phyloP scores from a whole-genome alignment of 1,139 yeast species.

The Suhomyces choctaworum region DNA sequence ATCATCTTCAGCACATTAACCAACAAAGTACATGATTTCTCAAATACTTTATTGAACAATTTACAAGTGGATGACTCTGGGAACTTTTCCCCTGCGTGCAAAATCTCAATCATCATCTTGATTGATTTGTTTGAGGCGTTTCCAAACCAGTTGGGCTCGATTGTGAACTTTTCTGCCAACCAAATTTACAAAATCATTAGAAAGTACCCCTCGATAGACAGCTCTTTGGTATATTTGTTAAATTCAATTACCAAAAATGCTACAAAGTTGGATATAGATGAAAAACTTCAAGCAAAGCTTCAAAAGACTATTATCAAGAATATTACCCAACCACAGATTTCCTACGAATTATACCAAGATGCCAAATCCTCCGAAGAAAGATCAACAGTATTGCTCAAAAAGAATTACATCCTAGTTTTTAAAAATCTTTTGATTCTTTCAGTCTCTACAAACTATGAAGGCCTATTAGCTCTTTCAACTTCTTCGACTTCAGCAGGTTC shows the following conservation, averaged over 20 bases:
- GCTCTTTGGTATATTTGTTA: constrained; percentile 35
- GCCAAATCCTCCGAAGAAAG: constrained; percentile 17
- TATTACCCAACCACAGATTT: constrained; percentile 20
- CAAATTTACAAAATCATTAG: constrained; percentile 45
- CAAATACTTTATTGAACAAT: constrained; percentile 37
- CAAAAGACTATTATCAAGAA: constrained; percentile 35
- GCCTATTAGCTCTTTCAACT: constrained; percentile 33
- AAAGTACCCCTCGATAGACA: constrained; percentile 31
- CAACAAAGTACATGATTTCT: constrained; percentile 41
- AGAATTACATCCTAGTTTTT: constrained; percentile 35
- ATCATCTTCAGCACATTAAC: constrained; percentile 34
- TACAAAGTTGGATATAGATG: constrained; percentile 42
- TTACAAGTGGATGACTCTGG: constrained; percentile 20
- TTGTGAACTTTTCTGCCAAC: constrained; percentile 35
- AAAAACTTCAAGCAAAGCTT: constrained; percentile 40
- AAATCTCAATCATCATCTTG: constrained; percentile 33
- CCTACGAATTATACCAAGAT: constrained; percentile 21
- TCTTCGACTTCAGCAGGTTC: constrained; percentile 43
- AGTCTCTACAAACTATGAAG: constrained; percentile 41
- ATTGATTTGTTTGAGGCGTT: constrained; percentile 42
- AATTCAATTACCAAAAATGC: constrained; percentile 39
- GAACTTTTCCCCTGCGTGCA: constrained; percentile 22
- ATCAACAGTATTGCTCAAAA: constrained; percentile 30
- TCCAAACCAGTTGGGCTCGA: constrained; percentile 41
- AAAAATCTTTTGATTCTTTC: constrained; percentile 37